Evolutionary conservation across 1,284 basidiomycete species (phyloP).

Genomic region (Phellinidium pouzarii): DNA sequence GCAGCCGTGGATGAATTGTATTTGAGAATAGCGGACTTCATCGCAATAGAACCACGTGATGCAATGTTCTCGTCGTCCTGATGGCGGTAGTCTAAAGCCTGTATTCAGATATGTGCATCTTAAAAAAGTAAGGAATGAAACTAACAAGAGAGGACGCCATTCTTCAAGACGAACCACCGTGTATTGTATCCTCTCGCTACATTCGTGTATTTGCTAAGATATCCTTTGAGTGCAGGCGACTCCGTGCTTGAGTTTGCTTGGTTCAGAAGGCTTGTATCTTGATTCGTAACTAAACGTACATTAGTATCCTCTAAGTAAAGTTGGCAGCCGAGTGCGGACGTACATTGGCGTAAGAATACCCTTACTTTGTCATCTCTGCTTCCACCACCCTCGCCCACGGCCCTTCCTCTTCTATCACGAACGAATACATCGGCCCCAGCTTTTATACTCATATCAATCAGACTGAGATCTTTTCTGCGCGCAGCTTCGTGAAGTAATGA

Average conservation of each 20-base stretch:
- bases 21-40: constrained; percentile 74
- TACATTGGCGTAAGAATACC: constrained; percentile 82
- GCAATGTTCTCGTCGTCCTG: constrained; percentile 89
- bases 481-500: constrained; percentile 89
- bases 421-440: constrained; percentile 90
- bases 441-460: constrained; percentile 80
- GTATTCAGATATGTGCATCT: background rate
- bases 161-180: constrained; percentile 90
- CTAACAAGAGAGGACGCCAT: constrained; percentile 79
- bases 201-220: constrained; percentile 87
- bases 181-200: constrained; percentile 88
- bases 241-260: constrained; percentile 35
- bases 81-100: constrained; percentile 71
- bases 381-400: constrained; percentile 57
- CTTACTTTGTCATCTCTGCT: constrained; percentile 76
- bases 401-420: constrained; percentile 72
- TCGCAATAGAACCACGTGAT: constrained; percentile 83
- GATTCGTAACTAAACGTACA: constrained; percentile 58
- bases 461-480: constrained; percentile 68
- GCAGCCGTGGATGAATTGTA: constrained; percentile 39
- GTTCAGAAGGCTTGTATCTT: constrained; percentile 63
- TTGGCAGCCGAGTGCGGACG: constrained; percentile 23
- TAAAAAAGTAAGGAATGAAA: constrained; percentile 21
- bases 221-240: constrained; percentile 70
- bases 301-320: background rate